Evolutionary conservation across 139 green algal genomes (phyloP), one percentile per base, ranked within the genome.

Genomic region (Eudorina sp.): DNA sequence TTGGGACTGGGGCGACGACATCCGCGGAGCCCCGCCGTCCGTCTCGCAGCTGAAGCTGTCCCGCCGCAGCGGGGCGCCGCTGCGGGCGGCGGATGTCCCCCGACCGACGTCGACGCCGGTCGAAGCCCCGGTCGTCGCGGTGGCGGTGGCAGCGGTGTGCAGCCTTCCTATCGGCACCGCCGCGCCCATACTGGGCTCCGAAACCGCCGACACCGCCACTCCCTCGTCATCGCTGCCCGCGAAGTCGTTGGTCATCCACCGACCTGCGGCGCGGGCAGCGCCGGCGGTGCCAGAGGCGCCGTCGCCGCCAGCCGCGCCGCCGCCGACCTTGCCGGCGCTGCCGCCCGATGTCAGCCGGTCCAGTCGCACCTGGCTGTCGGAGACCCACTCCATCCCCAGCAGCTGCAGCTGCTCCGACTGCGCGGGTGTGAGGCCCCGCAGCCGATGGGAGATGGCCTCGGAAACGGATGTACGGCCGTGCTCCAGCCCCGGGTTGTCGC

Each of bases 321-420:
- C 76, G 73, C 73, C 45, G 73, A 58, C 14, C 23, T 16, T 48
- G 29, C 29, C 46, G n/a, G 46, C 46, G 43, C 74, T 45, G 46
- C 14, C 45, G 46, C 74, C 46, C 5, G 4, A 34, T 31, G 48
- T 31, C 75, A 38, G 13, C 1, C 31, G 4, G 7, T 19, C 74
- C 48, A 21, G 4, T 31, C 9, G 48, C n/a, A 19, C 45, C 45
- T 25, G 23, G 45, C 45, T 45, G 48, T 83, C 75, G 1, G 48
- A 53, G 31, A 83, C n/a, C 75, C 75, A 83, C 0, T 34, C 25
- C 43, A 81, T 43, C 1, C 73, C 45, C 73, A 81, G 45, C 45
- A 81, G 75, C 75, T 69, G n/a, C 48, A 83, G 51, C 75, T 83
- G 75, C 48, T 83, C 38, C n/a, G 75, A 83, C 31, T 83, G 75